Percentiles rank a stretch among this genome's conserved stretches.
These are phyloP conservation scores for Hysterium pulicare DNA, from an alignment of 2,329 filamentous ascomycete species.

Conservation along the genomic window DNA sequence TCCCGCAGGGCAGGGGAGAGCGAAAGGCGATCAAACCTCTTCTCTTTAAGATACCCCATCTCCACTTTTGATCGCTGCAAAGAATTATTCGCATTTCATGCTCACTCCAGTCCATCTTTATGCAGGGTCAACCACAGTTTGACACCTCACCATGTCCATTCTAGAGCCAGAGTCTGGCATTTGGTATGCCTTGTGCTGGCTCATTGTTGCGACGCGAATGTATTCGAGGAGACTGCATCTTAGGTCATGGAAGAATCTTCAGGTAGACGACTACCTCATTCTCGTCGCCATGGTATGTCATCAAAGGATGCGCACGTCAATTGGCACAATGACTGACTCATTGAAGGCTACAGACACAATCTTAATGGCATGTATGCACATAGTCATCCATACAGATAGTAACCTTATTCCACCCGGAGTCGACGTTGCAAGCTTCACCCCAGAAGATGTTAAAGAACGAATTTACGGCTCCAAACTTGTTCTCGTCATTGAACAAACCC, in stretches of 20 bases:
- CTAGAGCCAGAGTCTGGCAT: slow-evolving; percentile 33
- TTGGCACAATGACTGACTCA: background rate
- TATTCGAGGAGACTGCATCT: slow-evolving; percentile 28
- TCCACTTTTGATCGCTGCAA: no score
- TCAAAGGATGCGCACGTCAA: no score
- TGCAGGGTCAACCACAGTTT: no score
- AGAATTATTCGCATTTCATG: no score
- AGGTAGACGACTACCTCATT: slow-evolving; percentile 36
- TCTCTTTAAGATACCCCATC: no score
- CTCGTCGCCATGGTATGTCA: slow-evolving; percentile 29
- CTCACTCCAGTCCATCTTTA: no score
- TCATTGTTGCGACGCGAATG: slow-evolving; percentile 27
- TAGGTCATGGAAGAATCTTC: slow-evolving; percentile 29
- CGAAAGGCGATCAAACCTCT: no score
- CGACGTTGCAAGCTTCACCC: slow-evolving; percentile 27
- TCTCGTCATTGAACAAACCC: slow-evolving; percentile 53
- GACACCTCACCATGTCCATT: slow-evolving; percentile 22
- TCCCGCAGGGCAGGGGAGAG: no score
- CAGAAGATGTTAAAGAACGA: slow-evolving; percentile 40
- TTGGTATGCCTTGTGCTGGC: slow-evolving; percentile 32
- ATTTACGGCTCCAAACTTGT: slow-evolving; percentile 55
- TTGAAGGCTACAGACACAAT: slow-evolving; percentile 30
- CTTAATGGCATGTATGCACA: slow-evolving; percentile 31
- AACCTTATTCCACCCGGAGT: slow-evolving; percentile 35
- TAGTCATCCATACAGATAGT: slow-evolving; percentile 28